These are phyloP conservation scores for Acanthamoeba triangularis DNA, from an alignment of 208 protist species.

Conservation along the genomic window DNA sequence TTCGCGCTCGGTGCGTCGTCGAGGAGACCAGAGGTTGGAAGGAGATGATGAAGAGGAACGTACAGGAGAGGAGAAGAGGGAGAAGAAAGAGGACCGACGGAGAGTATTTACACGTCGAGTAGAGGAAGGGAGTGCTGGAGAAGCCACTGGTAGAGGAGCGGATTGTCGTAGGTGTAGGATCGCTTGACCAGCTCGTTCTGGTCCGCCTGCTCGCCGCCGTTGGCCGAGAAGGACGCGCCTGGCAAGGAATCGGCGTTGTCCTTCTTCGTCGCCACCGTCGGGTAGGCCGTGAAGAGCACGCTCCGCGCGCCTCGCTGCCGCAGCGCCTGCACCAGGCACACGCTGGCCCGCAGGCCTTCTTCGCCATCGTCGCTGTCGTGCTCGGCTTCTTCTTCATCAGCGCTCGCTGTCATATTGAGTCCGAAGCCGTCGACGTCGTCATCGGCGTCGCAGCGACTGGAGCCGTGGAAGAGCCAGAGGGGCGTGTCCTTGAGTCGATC, in stretches of 20 bases:
- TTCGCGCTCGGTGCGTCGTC: too few relatives aligned
- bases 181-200: conserved; percentile 32
- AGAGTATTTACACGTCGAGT: background rate
- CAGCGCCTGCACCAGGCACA: background rate
- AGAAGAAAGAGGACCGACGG: background rate
- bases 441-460: background rate
- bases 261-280: background rate
- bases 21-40: too few relatives aligned
- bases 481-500: conserved; percentile 30
- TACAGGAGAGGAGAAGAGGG: background rate
- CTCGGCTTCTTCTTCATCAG: background rate
- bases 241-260: conserved; percentile 18
- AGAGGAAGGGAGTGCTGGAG: conserved; percentile 41
- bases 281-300: conserved; percentile 17
- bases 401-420: background rate
- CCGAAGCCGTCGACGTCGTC: background rate
- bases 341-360: conserved; percentile 24
- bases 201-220: background rate
- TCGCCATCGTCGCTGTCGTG: background rate
- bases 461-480: conserved; percentile 37
- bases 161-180: conserved; percentile 34
- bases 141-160: conserved; percentile 53
- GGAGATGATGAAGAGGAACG: too few relatives aligned
- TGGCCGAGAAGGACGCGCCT: background rate
- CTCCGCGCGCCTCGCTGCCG: background rate